Evolutionary conservation across 2,329 filamentous ascomycete genomes (phyloP).

Genomic region (Aspergillus felis): DNA sequence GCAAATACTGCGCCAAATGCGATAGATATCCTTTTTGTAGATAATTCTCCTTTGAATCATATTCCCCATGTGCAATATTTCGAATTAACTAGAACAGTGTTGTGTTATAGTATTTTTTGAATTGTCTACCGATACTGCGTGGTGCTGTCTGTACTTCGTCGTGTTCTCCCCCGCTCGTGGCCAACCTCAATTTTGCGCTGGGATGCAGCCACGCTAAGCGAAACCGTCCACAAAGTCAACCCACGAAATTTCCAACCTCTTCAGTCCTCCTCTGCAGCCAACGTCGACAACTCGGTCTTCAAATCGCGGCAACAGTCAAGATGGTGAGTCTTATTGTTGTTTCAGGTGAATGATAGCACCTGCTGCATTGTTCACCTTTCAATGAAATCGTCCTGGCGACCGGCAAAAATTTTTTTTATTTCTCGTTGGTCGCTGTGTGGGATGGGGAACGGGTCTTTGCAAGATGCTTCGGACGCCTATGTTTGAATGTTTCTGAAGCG

Average conservation of each 20-base stretch:
- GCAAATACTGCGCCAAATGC: not conserved
- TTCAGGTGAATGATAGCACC: slow-evolving; percentile 21
- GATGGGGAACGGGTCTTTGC: slow-evolving; percentile 65
- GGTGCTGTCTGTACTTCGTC: not conserved
- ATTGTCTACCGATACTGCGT: not conserved
- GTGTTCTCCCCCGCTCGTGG: slow-evolving; percentile 27
- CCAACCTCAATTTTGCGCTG: slow-evolving; percentile 34
- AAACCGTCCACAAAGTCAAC: slow-evolving; percentile 40
- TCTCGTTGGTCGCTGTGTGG: slow-evolving; percentile 9
- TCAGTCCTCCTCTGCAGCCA: slow-evolving; percentile 26
- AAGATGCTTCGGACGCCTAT: slow-evolving; percentile 88
- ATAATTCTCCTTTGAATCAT: not conserved
- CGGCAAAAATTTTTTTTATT: slow-evolving; percentile 5
- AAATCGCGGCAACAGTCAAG: slow-evolving; percentile 38
- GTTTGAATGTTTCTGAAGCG: slow-evolving; percentile 74
- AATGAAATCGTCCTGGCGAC: not conserved
- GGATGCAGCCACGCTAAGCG: slow-evolving; percentile 41
- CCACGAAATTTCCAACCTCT: slow-evolving; percentile 28
- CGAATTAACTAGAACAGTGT: not conserved
- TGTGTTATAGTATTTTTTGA: not conserved
- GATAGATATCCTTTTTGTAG: slow-evolving; percentile 3
- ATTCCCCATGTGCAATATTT: not conserved
- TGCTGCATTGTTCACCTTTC: slow-evolving; percentile 6
- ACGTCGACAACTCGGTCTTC: slow-evolving; percentile 34
- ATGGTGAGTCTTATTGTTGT: slow-evolving; percentile 40